phyloP scores from a whole-genome alignment of 1,139 yeast species.

The Arxiozyma bovina region DNA sequence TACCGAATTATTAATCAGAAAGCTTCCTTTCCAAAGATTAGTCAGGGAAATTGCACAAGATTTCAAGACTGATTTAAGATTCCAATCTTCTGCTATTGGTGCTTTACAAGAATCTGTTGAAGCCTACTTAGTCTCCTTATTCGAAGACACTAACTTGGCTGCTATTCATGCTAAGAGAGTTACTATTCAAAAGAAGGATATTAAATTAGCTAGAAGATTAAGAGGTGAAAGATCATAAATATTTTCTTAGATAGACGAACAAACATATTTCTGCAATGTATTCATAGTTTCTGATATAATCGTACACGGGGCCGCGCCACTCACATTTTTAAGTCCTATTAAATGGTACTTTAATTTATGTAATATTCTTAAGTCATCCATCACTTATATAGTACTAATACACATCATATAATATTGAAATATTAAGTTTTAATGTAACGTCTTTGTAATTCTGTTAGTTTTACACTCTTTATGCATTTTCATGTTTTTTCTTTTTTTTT shows the following conservation, averaged over 20 bases:
- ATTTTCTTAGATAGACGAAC: neutral
- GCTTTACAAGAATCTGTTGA: slow-evolving; percentile 98
- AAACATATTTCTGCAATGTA: neutral
- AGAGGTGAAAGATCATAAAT: slow-evolving; percentile 86
- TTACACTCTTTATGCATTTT: neutral
- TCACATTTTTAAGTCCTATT: neutral
- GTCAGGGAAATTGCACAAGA: slow-evolving; percentile 98
- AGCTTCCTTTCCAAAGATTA: slow-evolving; percentile 97
- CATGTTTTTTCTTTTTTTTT: neutral
- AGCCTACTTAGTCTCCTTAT: slow-evolving; percentile 85
- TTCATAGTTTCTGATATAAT: neutral
- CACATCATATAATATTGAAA: neutral
- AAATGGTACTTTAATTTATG: slow-evolving; percentile 2
- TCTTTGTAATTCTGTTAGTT: neutral
- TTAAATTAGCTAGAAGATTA: slow-evolving; percentile 97
- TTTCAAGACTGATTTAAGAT: slow-evolving; percentile 95
- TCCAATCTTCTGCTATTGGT: slow-evolving; percentile 98
- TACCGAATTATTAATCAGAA: slow-evolving; percentile 93
- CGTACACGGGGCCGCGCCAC: neutral
- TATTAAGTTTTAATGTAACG: neutral
- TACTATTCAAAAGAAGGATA: slow-evolving; percentile 98
- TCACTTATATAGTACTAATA: neutral
- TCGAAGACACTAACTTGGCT: slow-evolving; percentile 96
- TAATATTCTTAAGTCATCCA: slow-evolving; percentile 1
- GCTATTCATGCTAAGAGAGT: slow-evolving; percentile 99